These are phyloP conservation scores for Entonaema liquescens DNA, from an alignment of 495 filamentous ascomycete species.

Conservation along the genomic window DNA sequence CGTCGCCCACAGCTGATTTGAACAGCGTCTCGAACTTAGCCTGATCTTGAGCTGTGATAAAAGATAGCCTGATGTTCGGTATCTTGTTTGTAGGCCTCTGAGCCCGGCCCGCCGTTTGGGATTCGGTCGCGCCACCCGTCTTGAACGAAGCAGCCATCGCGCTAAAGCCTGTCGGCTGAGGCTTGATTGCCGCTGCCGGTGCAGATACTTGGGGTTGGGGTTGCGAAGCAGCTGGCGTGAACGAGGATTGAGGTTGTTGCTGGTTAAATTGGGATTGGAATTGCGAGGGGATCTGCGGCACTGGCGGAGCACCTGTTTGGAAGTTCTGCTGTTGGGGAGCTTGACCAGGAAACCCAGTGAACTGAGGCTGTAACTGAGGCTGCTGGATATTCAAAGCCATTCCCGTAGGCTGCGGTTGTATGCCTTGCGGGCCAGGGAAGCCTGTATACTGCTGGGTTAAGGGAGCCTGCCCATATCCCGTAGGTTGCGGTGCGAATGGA, in stretches of 20 bases:
- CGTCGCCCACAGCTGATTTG: constrained; percentile 89
- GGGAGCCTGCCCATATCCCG: constrained; percentile 65
- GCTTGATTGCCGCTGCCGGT: constrained; percentile 63
- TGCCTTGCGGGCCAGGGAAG: constrained; percentile 58
- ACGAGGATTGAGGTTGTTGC: constrained; percentile 56
- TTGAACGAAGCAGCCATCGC: constrained; percentile 90
- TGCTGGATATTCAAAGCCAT: constrained; percentile 54
- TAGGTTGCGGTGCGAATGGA: constrained; percentile 67
- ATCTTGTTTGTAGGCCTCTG: constrained; percentile 69
- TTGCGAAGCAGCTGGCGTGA: constrained; percentile 46
- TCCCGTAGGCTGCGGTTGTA: constrained; percentile 57
- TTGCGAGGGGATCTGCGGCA: constrained; percentile 65
- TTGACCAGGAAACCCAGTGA: constrained; percentile 63
- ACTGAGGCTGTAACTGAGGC: constrained; percentile 64
- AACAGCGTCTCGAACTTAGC: constrained; percentile 98
- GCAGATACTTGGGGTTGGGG: constrained; percentile 43
- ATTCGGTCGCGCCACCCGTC: constrained; percentile 61
- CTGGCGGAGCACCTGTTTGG: constrained; percentile 60
- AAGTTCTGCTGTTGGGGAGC: constrained; percentile 54
- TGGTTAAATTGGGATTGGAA: constrained; percentile 59
- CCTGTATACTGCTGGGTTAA: constrained; percentile 71
- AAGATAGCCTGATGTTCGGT: constrained; percentile 93
- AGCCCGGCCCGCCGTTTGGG: constrained; percentile 59
- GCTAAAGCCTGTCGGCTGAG: constrained; percentile 76
- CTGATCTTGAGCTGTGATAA: constrained; percentile 94